Evolutionary conservation across 2,329 filamentous ascomycete species (phyloP).

Genomic region (Scedosporium dehoogii): DNA sequence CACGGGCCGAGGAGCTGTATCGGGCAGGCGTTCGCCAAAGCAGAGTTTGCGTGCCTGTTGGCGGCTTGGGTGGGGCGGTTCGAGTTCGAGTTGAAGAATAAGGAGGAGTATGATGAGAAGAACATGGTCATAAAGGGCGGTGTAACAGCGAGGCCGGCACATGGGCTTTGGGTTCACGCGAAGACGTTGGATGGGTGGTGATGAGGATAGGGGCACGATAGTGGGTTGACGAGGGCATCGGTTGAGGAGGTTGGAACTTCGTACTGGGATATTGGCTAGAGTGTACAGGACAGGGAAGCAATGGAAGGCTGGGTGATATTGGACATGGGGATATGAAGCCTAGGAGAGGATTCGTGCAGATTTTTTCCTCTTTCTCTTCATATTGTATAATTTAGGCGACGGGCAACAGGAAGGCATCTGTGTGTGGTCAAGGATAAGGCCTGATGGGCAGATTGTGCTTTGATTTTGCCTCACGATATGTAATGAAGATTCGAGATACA

Average conservation of each 20-base stretch:
- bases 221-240: not conserved
- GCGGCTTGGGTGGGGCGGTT: conserved; percentile 71
- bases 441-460: not conserved
- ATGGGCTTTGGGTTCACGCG: conserved; percentile 60
- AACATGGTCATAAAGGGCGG: conserved; percentile 53
- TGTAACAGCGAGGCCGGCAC: conserved; percentile 62
- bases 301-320: too few relatives aligned
- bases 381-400: too few relatives aligned
- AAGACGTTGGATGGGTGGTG: conserved; percentile 60
- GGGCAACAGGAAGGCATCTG: too few relatives aligned
- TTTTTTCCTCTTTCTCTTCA: too few relatives aligned
- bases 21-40: conserved; percentile 67
- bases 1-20: conserved; percentile 84
- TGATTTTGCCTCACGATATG: not conserved
- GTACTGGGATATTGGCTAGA: not conserved
- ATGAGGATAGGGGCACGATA: not conserved
- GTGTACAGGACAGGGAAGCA: not conserved
- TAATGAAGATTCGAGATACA: not conserved
- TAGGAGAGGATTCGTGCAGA: too few relatives aligned
- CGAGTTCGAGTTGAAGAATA: conserved; percentile 45
- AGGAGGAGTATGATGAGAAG: conserved; percentile 54
- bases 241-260: not conserved
- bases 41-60: conserved; percentile 76
- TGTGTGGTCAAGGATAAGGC: too few relatives aligned
- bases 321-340: too few relatives aligned